These are phyloP conservation scores for Conticribra weissflogii DNA, from an alignment of 108 stramenopile species.

Conservation along the genomic window DNA sequence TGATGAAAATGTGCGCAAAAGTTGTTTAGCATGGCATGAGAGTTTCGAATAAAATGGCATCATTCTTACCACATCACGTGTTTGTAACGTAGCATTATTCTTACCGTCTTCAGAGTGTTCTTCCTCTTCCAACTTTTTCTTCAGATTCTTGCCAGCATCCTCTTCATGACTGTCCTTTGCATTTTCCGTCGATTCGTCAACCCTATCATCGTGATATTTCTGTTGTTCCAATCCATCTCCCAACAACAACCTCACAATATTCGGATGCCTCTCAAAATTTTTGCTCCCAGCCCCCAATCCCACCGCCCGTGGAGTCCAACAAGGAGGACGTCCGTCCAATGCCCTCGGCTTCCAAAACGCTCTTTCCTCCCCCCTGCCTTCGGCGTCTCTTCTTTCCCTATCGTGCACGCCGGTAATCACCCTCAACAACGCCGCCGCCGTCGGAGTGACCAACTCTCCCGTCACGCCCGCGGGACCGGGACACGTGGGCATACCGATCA, in stretches of 20 bases:
- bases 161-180: not conserved
- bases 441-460: slow-evolving; percentile 92
- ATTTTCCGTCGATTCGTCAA: not conserved
- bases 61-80: not conserved
- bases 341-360: slow-evolving; percentile 24
- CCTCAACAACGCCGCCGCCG: slow-evolving; percentile 87
- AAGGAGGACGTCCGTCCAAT: slow-evolving; percentile 74
- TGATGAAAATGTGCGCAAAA: no score
- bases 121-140: not conserved
- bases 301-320: slow-evolving; percentile 59
- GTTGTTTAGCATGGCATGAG: no score
- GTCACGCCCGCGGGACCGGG: slow-evolving; percentile 81
- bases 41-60: not conserved
- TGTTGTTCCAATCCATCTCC: slow-evolving; percentile 51
- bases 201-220: not conserved
- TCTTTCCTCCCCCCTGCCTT: not conserved
- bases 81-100: not conserved
- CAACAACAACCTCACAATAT: slow-evolving; percentile 84
- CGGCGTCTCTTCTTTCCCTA: not conserved
- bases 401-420: slow-evolving; percentile 55
- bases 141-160: not conserved
- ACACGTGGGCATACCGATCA: slow-evolving; percentile 87
- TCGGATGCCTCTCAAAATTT: slow-evolving; percentile 89
- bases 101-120: slow-evolving; percentile 28
- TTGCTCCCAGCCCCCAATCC: slow-evolving; percentile 94